Evolutionary conservation across 257 asterid genomes (phyloP).

Genomic region (Avicennia marina): DNA sequence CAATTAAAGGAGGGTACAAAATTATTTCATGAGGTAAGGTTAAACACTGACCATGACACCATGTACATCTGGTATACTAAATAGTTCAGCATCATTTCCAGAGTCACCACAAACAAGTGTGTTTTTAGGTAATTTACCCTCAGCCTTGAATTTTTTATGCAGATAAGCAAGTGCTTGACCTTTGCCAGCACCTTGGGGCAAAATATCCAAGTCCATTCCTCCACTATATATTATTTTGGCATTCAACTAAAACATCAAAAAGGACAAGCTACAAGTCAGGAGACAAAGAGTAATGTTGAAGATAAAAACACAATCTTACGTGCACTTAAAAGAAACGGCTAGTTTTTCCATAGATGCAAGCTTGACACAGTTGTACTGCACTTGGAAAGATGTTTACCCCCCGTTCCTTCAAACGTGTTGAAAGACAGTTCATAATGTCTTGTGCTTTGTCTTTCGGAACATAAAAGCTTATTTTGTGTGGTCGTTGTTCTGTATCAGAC

Average conservation of each 20-base stretch:
- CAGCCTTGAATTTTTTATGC: conserved; percentile 65
- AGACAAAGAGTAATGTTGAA: conserved; percentile 2
- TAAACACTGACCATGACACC: conserved; percentile 90
- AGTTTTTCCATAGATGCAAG: too few species aligned
- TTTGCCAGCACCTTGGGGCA: conserved; percentile 99
- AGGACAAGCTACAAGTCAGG: conserved; percentile 14
- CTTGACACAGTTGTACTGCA: background rate
- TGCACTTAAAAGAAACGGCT: too few species aligned
- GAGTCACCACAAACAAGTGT: conserved; percentile 99
- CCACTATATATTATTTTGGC: conserved; percentile 95
- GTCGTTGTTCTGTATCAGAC: conserved; percentile 96
- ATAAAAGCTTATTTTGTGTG: too few species aligned
- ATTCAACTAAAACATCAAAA: conserved; percentile 63
- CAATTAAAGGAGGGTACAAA: conserved; percentile 10
- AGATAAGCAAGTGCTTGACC: conserved; percentile 99
- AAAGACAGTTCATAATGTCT: too few species aligned
- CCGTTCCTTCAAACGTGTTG: too few species aligned
- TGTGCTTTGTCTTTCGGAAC: too few species aligned
- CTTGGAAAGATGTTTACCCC: too few species aligned
- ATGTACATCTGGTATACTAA: conserved; percentile 80
- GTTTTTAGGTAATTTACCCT: conserved; percentile 63
- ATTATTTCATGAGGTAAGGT: conserved; percentile 11
- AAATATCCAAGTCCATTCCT: conserved; percentile 90
- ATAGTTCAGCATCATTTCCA: conserved; percentile 94
- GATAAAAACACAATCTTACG: background rate